These are phyloP conservation scores for Vigna unguiculata DNA, from an alignment of 306 rosid genomes.

Conservation along the genomic window DNA sequence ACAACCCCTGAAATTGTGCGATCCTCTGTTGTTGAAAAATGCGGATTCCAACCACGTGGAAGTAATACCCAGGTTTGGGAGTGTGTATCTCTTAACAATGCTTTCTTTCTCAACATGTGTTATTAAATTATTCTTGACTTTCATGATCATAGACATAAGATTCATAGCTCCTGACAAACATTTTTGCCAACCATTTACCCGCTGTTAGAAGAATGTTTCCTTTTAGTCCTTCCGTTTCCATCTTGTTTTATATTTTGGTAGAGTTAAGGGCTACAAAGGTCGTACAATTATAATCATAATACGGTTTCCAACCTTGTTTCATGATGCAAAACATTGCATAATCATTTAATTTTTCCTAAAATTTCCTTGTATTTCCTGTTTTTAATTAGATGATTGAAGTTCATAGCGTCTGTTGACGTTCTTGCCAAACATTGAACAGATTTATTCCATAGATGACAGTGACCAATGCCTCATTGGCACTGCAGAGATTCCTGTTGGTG, in stretches of 20 bases:
- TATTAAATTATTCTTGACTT: constrained; percentile 22
- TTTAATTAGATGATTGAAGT: constrained; percentile 29
- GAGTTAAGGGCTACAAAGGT: constrained; percentile 28
- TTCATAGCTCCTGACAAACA: constrained; percentile 24
- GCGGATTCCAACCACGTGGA: constrained; percentile 97
- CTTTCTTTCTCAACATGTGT: constrained; percentile 24
- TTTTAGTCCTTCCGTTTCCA: neutral
- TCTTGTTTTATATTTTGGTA: constrained; percentile 25
- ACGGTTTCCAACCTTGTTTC: constrained; percentile 24
- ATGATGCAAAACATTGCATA: constrained; percentile 27
- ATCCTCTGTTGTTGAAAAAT: constrained; percentile 91
- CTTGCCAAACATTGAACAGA: constrained; percentile 57
- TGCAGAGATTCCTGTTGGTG: constrained; percentile 98
- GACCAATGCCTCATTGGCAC: constrained; percentile 99
- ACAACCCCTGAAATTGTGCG: constrained; percentile 96
- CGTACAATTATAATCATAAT: constrained; percentile 26
- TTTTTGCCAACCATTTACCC: constrained; percentile 20
- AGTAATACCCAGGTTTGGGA: constrained; percentile 85
- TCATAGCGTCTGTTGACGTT: constrained; percentile 47
- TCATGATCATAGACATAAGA: constrained; percentile 6
- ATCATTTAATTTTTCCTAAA: constrained; percentile 27
- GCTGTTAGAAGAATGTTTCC: constrained; percentile 3
- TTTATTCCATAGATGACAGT: constrained; percentile 85
- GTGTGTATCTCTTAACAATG: neutral
- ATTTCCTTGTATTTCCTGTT: constrained; percentile 14